These are phyloP conservation scores for Dictyostelium capitatum DNA, from an alignment of 78 protist genomes.

Conservation along the genomic window DNA sequence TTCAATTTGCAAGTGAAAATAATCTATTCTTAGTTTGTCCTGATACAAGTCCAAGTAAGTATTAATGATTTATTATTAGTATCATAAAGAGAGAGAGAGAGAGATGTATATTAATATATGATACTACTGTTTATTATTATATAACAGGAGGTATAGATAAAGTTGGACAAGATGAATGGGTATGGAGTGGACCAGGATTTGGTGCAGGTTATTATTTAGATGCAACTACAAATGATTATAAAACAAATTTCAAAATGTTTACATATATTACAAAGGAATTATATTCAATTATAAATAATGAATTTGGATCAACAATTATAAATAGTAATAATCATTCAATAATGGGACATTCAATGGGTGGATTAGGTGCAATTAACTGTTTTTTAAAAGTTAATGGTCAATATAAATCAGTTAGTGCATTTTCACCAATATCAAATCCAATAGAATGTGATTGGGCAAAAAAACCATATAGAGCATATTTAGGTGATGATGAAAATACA, in stretches of 20 bases:
- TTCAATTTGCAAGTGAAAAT: slow-evolving; percentile 56
- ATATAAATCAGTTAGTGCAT: slow-evolving; percentile 91
- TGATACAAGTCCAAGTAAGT: slow-evolving; percentile 93
- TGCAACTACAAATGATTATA: slow-evolving; percentile 90
- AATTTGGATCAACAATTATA: neutral
- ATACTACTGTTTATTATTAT: too few species aligned
- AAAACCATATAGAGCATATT: slow-evolving; percentile 88
- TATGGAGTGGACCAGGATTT: slow-evolving; percentile 82
- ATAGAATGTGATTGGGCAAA: slow-evolving; percentile 83
- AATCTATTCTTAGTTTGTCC: slow-evolving; percentile 88
- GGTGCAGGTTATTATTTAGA: slow-evolving; percentile 96
- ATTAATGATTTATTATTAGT: too few species aligned
- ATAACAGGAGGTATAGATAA: slow-evolving; percentile 34
- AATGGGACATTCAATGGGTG: slow-evolving; percentile 89
- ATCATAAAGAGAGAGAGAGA: too few species aligned
- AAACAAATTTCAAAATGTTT: slow-evolving; percentile 90
- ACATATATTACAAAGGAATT: slow-evolving; percentile 92
- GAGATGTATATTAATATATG: too few species aligned
- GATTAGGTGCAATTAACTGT: slow-evolving; percentile 93
- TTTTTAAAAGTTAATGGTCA: slow-evolving; percentile 79
- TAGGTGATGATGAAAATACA: slow-evolving; percentile 84
- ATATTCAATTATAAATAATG: slow-evolving; percentile 39
- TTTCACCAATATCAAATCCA: slow-evolving; percentile 96
- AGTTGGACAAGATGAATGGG: too few species aligned
- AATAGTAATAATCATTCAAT: slow-evolving; percentile 64